Evolutionary conservation across 106 monocot species (phyloP).

Genomic region (Acorus gramineus): DNA sequence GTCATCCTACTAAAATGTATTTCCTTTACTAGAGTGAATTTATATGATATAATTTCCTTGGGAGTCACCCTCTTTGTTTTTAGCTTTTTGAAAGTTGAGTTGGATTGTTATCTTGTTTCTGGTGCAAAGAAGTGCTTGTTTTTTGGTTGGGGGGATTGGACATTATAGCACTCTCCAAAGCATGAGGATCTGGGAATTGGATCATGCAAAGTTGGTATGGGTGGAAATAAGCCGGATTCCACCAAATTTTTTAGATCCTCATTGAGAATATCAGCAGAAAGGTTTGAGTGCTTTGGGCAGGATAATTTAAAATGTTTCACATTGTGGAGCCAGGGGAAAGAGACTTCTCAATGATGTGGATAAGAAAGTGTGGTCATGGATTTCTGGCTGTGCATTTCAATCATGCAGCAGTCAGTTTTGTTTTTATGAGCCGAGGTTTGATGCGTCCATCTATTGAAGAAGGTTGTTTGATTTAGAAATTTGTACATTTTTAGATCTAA

Average conservation of each 20-base stretch:
- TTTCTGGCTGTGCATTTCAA: conserved; percentile 61
- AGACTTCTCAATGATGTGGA: conserved; percentile 64
- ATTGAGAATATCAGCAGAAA: conserved; percentile 69
- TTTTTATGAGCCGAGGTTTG: conserved; percentile 83
- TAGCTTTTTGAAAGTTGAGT: background rate
- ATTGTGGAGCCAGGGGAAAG: conserved; percentile 84
- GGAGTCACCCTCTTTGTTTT: no score
- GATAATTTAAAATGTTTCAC: conserved; percentile 85
- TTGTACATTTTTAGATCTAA: no score
- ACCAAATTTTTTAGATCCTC: conserved; percentile 61
- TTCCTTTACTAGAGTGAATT: no score
- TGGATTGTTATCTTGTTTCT: conserved; percentile 75
- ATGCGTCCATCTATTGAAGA: conserved; percentile 30
- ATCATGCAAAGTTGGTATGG: conserved; percentile 62
- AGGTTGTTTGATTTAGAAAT: no score
- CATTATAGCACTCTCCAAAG: conserved; percentile 78
- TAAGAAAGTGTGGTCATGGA: conserved; percentile 78
- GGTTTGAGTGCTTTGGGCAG: conserved; percentile 85
- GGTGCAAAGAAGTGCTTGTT: conserved; percentile 58
- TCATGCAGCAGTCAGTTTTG: conserved; percentile 78
- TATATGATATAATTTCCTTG: no score
- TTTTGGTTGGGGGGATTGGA: conserved; percentile 70
- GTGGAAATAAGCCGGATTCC: conserved; percentile 81
- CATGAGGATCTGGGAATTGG: conserved; percentile 84
- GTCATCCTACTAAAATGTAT: no score